Evolutionary conservation across 306 rosid species (phyloP).

Genomic region (Begonia fuchsioides): DNA sequence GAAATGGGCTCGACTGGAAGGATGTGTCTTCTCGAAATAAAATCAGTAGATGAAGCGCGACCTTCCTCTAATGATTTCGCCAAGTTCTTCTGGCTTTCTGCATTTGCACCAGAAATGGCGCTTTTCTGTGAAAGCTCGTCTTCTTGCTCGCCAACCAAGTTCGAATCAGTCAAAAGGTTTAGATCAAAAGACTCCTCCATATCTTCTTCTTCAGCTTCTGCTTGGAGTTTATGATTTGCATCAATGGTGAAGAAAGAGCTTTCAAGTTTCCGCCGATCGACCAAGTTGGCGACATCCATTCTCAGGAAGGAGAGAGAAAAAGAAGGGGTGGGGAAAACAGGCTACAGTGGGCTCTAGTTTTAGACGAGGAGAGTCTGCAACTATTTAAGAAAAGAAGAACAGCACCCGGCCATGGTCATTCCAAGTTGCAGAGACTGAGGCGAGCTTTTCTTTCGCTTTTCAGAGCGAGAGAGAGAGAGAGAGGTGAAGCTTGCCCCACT

Average conservation of each 20-base stretch:
- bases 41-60: conserved; percentile 12
- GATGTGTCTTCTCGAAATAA: conserved; percentile 58
- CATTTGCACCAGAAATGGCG: conserved; percentile 9
- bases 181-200: conserved; percentile 86
- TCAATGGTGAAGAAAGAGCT: conserved; percentile 1
- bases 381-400: too few relatives aligned
- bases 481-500: too few relatives aligned
- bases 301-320: not conserved
- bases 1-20: conserved; percentile 60
- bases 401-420: too few relatives aligned
- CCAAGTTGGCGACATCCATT: conserved; percentile 61
- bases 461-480: too few relatives aligned
- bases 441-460: too few relatives aligned
- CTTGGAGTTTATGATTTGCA: not conserved
- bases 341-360: not conserved
- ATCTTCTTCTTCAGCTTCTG: conserved; percentile 32
- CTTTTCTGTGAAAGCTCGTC: too few relatives aligned
- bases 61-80: too few relatives aligned
- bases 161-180: conserved; percentile 25
- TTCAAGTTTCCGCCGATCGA: conserved; percentile 51
- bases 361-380: not conserved
- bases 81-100: conserved; percentile 1
- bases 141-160: too few relatives aligned
- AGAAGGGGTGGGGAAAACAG: not conserved
- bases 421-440: too few relatives aligned